Percentiles rank a stretch among this genome's conserved stretches.
phyloP scores from a whole-genome alignment of 169 alveolate genomes.

The Cryptosporidium tyzzeri region DNA sequence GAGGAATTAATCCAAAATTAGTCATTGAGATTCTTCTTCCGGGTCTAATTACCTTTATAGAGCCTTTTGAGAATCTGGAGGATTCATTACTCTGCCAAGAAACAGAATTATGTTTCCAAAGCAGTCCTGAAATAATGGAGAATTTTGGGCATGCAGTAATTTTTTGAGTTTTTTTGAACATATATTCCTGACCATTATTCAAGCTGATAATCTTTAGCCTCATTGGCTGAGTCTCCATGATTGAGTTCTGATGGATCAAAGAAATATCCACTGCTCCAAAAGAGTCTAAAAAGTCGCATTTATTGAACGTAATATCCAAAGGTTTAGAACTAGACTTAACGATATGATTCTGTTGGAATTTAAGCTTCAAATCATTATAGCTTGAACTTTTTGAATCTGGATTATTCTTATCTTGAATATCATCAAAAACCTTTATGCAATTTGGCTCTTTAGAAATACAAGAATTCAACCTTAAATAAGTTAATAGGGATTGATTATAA shows the following conservation, averaged over 20 bases:
- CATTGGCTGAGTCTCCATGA: slow-evolving; percentile 61
- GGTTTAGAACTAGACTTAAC: neutral
- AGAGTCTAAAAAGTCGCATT: slow-evolving; percentile 42
- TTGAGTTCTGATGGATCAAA: slow-evolving; percentile 35
- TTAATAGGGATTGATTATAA: neutral
- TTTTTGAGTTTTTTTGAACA: slow-evolving; percentile 24
- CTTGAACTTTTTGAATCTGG: neutral
- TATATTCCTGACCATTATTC: slow-evolving; percentile 45
- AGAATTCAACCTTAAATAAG: neutral
- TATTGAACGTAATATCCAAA: slow-evolving; percentile 13
- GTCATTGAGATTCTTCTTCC: neutral
- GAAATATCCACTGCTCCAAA: slow-evolving; percentile 66
- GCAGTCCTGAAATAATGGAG: slow-evolving; percentile 60
- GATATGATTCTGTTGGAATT: neutral
- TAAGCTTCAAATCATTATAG: neutral
- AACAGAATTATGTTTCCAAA: slow-evolving; percentile 60
- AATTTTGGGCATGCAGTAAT: slow-evolving; percentile 38
- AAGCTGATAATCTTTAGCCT: slow-evolving; percentile 57
- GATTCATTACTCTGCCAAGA: slow-evolving; percentile 30
- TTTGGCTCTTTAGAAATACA: neutral
- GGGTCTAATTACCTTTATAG: slow-evolving; percentile 27
- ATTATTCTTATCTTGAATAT: neutral
- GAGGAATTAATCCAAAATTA: neutral
- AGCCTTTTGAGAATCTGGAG: slow-evolving; percentile 38
- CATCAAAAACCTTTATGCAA: neutral